A percentile compares a stretch with the other conserved stretches of the same genome.
Evolutionary conservation across 352 stramenopile species (phyloP).

Genomic region (Blastocystis hominis): DNA sequence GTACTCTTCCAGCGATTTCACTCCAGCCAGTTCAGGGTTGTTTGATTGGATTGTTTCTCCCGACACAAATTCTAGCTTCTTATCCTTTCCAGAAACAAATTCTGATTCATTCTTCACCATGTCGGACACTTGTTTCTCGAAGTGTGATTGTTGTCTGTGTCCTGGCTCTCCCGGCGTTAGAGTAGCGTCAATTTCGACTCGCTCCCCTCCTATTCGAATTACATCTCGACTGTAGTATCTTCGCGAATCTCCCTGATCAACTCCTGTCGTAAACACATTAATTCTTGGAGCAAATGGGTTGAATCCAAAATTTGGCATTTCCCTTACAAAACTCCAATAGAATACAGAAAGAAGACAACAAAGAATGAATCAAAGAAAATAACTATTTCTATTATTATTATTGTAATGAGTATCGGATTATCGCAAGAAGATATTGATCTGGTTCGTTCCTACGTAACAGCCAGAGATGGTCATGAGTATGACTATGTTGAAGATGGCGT

Average conservation of each 20-base stretch:
- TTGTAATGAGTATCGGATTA: conserved; percentile 15
- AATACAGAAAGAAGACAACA: not conserved
- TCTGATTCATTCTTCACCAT: not conserved
- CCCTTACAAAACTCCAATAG: not conserved
- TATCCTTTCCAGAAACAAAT: conserved; percentile 9
- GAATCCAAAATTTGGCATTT: conserved; percentile 57
- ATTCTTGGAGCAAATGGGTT: conserved; percentile 42
- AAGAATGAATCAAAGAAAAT: not conserved
- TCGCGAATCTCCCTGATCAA: conserved; percentile 34
- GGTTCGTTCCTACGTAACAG: conserved; percentile 71
- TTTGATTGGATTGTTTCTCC: not conserved
- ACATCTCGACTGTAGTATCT: conserved; percentile 58
- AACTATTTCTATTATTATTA: not conserved
- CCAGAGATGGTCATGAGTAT: conserved; percentile 76
- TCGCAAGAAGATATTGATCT: conserved; percentile 33
- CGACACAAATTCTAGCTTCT: conserved; percentile 44
- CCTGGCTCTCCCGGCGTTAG: conserved; percentile 52
- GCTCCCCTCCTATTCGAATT: conserved; percentile 45
- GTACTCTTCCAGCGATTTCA: not conserved
- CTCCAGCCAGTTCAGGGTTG: not conserved
- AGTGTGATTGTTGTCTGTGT: conserved; percentile 6
- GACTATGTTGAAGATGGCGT: conserved; percentile 73
- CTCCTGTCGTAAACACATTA: conserved; percentile 53
- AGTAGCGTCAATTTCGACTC: conserved; percentile 25
- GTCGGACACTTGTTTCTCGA: conserved; percentile 7